Evolutionary conservation across 805 yeast genomes (phyloP), one percentile per base, ranked within the genome.

Genomic region (Nakazawaea populi): DNA sequence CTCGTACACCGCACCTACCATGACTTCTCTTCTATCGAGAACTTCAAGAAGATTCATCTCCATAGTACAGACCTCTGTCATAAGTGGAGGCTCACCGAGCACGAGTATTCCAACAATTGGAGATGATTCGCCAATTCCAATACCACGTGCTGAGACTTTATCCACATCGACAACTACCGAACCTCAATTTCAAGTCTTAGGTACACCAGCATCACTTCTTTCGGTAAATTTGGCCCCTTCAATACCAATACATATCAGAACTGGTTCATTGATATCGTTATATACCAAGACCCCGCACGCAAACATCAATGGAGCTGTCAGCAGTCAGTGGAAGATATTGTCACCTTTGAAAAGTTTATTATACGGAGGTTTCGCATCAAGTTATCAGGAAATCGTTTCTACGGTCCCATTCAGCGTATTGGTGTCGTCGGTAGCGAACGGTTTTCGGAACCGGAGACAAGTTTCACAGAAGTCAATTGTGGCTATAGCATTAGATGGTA

Each of bases 181-280:
- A 3, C 69, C 73, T 1, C 52, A 63, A 30, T 70, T 78, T 53
- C 64, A 71, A 44, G 66, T 77, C 0, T 57, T 80, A 50, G 84
- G 83, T 6, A 64, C 61, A 5, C 76, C 82, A 2, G 73, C 77
- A 27, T 67, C 81, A 0, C 68, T 80, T 0, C 62, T 81, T 27
- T 68, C 77, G 5, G 61, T 81, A n/a, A 65, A 72, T 1, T 60
- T 78, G n/a, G 82, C 84, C 1, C 82, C 88, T 1, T 81, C 87
- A 0, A 65, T 79, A 1, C 86, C 87, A 0, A 63, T 80, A 1
- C 68, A 70, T 54, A 63, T 81, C 10, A 69, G 74, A 40, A 68
- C 72, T 39, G 77, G 80, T 3, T 70, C 85, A 0, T 59, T 83
- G 32, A 62, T 83, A 46, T 69, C 83, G 3, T 61, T 82, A 1